Conservation (phyloP, 2,329 filamentous ascomycete genomes). For the Aspergillus floridensis region DNA sequence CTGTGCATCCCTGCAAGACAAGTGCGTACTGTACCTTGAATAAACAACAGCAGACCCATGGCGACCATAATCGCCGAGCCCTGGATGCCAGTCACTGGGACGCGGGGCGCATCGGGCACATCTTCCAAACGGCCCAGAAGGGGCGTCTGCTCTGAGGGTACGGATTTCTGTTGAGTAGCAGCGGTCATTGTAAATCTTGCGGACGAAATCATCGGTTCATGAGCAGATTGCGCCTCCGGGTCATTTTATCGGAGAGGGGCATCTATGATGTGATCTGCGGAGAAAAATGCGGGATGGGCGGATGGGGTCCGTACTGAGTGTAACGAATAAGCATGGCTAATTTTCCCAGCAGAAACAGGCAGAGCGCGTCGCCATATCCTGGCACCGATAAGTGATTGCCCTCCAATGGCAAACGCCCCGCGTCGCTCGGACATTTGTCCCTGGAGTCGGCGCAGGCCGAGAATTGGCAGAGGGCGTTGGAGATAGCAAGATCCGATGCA, state of each 20-base stretch:
- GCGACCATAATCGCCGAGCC: neutral
- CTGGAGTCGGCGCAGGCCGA: neutral
- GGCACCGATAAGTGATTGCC: neutral
- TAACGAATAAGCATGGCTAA: constrained; percentile 9
- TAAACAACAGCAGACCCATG: constrained; percentile 5
- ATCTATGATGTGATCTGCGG: constrained; percentile 1
- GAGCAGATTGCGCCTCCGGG: neutral
- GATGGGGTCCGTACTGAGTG: neutral
- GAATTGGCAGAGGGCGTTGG: too few species aligned
- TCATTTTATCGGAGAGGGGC: neutral
- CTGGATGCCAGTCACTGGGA: neutral
- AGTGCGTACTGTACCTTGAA: neutral
- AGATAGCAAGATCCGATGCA: neutral
- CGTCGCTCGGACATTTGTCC: neutral
- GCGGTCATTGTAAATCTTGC: neutral
- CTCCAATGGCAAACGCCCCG: neutral
- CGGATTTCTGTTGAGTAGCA: neutral
- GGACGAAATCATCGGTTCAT: neutral
- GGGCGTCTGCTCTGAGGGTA: neutral
- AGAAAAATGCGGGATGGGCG: neutral
- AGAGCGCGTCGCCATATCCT: neutral
- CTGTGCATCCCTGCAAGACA: too few species aligned
- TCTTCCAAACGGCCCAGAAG: neutral
- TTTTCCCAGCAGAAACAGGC: neutral
- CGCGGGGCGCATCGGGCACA: neutral